phyloP scores from a whole-genome alignment of 768 basidiomycete genomes.

The Collybia sordida region DNA sequence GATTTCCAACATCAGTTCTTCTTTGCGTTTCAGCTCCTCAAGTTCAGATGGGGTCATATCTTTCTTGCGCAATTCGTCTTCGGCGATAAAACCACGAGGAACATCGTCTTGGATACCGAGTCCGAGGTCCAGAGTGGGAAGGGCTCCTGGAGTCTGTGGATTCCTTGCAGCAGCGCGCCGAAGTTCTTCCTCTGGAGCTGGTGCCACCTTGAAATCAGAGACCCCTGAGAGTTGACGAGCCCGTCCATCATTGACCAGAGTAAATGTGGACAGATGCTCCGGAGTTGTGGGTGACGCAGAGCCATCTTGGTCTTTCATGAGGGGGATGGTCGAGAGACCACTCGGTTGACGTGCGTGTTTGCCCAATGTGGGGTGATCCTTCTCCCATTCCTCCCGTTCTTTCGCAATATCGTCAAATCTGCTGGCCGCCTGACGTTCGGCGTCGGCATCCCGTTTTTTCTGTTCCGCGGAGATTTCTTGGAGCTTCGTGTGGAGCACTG shows the following conservation, averaged over 20 bases:
- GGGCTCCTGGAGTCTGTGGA: constrained; percentile 50
- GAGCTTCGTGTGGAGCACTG: constrained; percentile 75
- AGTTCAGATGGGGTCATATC: constrained; percentile 40
- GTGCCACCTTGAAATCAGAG: constrained; percentile 71
- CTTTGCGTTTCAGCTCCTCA: constrained; percentile 64
- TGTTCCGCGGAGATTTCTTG: constrained; percentile 78
- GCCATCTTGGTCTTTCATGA: constrained; percentile 64
- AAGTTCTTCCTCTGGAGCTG: constrained; percentile 61
- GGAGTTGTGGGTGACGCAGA: constrained; percentile 43
- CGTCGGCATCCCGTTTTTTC: constrained; percentile 68
- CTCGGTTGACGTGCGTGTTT: constrained; percentile 67
- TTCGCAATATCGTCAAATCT: constrained; percentile 60
- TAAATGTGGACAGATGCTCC: constrained; percentile 51
- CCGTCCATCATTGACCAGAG: constrained; percentile 50
- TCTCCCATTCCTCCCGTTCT: constrained; percentile 87
- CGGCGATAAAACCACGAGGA: constrained; percentile 65
- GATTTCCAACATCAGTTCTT: constrained; percentile 74
- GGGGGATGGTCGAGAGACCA: constrained; percentile 57
- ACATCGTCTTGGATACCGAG: constrained; percentile 73
- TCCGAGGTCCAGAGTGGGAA: constrained; percentile 77
- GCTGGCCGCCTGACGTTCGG: constrained; percentile 72
- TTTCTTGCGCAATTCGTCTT: constrained; percentile 36
- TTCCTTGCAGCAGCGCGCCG: constrained; percentile 44
- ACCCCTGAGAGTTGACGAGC: constrained; percentile 63
- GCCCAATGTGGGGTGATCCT: constrained; percentile 66